These are phyloP conservation scores for Teunomyces funiuensis DNA, from an alignment of 805 yeast genomes.

Conservation along the genomic window DNA sequence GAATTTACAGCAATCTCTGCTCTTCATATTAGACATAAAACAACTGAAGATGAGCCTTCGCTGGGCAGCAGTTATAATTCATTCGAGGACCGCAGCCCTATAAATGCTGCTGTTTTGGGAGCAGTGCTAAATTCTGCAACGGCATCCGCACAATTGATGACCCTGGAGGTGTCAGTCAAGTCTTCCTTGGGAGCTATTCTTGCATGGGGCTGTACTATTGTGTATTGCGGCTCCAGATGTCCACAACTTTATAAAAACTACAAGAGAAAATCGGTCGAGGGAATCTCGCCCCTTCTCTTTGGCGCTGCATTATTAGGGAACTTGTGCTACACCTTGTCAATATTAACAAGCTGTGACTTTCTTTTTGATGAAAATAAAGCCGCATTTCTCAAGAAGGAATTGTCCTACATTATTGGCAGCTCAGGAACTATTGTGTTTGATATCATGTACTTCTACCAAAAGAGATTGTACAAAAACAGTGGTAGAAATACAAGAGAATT, in stretches of 20 bases:
- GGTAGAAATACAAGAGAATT: constrained; percentile 10
- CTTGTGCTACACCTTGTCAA: constrained; percentile 71
- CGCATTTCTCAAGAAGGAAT: constrained; percentile 60
- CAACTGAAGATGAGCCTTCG: neutral
- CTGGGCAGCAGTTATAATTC: constrained; percentile 4
- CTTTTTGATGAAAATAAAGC: constrained; percentile 28
- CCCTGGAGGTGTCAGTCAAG: neutral
- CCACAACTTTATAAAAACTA: constrained; percentile 85
- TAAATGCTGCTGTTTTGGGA: neutral
- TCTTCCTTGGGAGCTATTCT: constrained; percentile 22
- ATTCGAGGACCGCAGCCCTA: constrained; percentile 1
- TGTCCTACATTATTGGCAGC: constrained; percentile 83
- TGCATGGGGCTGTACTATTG: constrained; percentile 78
- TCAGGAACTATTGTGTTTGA: constrained; percentile 85
- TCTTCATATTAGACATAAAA: constrained; percentile 1
- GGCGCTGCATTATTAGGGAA: constrained; percentile 79
- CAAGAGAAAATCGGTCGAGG: constrained; percentile 77
- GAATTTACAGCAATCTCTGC: neutral
- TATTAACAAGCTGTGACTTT: constrained; percentile 62
- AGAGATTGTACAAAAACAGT: constrained; percentile 29
- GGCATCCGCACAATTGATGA: constrained; percentile 1
- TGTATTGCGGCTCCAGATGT: constrained; percentile 74
- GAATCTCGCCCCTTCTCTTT: constrained; percentile 78
- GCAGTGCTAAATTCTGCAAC: constrained; percentile 1
- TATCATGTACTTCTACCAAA: constrained; percentile 64